A percentile compares a stretch with the other conserved stretches of the same genome.
Conservation (phyloP, 768 basidiomycete species). For the Suillus brevipes region DNA sequence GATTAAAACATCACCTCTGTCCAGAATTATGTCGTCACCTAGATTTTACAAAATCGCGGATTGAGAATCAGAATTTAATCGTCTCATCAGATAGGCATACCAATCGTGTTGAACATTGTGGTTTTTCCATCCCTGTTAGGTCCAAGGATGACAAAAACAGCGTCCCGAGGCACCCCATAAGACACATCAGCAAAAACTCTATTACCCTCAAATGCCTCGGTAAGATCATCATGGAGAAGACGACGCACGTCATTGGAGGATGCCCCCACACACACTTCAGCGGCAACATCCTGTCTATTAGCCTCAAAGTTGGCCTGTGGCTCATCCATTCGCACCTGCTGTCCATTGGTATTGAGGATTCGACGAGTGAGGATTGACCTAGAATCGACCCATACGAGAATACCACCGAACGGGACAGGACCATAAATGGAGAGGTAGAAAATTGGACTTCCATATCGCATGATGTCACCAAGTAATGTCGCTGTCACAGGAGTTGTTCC, state of each 20-base stretch:
- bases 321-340: constrained; percentile 14
- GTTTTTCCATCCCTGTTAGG: constrained; percentile 87
- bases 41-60: no score
- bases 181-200: constrained; percentile 74
- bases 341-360: constrained; percentile 26
- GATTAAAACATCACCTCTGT: no score
- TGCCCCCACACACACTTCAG: constrained; percentile 50
- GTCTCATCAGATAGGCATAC: no score
- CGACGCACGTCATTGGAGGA: constrained; percentile 43
- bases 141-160: constrained; percentile 73
- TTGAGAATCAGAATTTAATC: no score
- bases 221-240: constrained; percentile 61
- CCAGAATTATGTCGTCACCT: no score
- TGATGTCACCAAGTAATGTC: constrained; percentile 51
- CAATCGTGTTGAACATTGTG: constrained; percentile 78
- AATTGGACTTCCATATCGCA: constrained; percentile 73
- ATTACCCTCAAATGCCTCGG: constrained; percentile 57
- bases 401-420: constrained; percentile 49
- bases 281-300: constrained; percentile 50
- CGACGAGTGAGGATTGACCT: constrained; percentile 54
- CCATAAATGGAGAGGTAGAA: constrained; percentile 65
- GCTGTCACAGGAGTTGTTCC: constrained; percentile 48
- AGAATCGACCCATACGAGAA: constrained; percentile 74
- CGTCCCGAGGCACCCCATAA: constrained; percentile 61
- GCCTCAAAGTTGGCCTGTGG: constrained; percentile 15